Evolutionary conservation across 495 filamentous ascomycete species (phyloP).

Genomic region (Elaphomyces granulatus): DNA sequence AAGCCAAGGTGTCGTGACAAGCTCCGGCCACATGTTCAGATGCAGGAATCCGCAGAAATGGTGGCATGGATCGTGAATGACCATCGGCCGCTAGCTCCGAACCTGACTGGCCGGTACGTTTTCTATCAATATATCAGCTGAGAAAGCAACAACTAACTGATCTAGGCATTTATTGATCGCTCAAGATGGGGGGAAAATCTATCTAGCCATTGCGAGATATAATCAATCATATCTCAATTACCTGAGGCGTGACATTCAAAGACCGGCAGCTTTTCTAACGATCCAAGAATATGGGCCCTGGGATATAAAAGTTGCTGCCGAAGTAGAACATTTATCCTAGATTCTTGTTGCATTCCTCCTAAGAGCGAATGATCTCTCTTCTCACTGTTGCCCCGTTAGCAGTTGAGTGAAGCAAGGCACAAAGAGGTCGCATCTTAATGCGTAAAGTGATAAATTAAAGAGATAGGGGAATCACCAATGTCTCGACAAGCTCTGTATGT

Average conservation of each 20-base stretch:
- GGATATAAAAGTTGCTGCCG: constrained; percentile 5
- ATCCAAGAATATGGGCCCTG: constrained; percentile 8
- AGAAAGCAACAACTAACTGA: no score
- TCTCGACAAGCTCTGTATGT: no score
- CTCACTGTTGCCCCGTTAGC: background rate
- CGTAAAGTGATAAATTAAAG: background rate
- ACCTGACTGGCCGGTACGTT: background rate
- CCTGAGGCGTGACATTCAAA: constrained; percentile 5
- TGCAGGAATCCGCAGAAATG: background rate
- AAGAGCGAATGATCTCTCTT: background rate
- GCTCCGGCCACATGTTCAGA: background rate
- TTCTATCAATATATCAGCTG: no score
- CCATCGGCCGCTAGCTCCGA: background rate
- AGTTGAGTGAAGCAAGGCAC: background rate
- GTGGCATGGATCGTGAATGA: background rate
- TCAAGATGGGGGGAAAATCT: no score
- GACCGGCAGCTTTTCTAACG: constrained; percentile 6
- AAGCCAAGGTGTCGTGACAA: background rate
- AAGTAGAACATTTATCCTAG: background rate
- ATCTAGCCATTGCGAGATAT: no score
- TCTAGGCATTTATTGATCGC: no score
- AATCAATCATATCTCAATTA: no score
- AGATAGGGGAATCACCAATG: no score
- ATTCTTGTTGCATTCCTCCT: background rate
- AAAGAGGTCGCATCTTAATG: background rate